Evolutionary conservation across 805 yeast genomes (phyloP).

Genomic region (Metschnikowia noctiluminum): DNA sequence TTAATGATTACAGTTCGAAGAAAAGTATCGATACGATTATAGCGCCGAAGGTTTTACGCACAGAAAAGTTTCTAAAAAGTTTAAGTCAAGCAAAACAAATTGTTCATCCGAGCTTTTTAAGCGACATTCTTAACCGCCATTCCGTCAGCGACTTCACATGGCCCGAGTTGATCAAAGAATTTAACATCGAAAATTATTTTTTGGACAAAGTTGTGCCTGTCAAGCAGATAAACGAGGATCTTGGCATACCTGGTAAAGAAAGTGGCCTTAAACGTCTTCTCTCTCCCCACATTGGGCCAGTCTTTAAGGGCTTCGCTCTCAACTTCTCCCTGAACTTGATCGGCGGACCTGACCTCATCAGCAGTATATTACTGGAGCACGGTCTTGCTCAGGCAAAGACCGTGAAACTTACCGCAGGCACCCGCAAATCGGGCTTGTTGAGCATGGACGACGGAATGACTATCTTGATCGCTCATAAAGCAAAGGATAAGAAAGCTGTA

Average conservation of each 20-base stretch:
- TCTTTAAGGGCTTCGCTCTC: conserved; percentile 50
- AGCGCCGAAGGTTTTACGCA: conserved; percentile 79
- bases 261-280: conserved; percentile 13
- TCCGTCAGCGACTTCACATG: conserved; percentile 31
- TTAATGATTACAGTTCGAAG: conserved; percentile 38
- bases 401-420: conserved; percentile 19
- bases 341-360: conserved; percentile 57
- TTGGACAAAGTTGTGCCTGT: conserved; percentile 31
- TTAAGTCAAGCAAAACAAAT: conserved; percentile 55
- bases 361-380: conserved; percentile 57
- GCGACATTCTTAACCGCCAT: conserved; percentile 16
- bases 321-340: conserved; percentile 55
- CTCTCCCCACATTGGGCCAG: conserved; percentile 5
- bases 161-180: conserved; percentile 18
- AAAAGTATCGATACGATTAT: conserved; percentile 48
- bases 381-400: conserved; percentile 41
- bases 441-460: conserved; percentile 14
- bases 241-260: conserved; percentile 20
- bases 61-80: conserved; percentile 80
- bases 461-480: conserved; percentile 30
- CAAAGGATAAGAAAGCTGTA: conserved; percentile 28
- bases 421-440: conserved; percentile 17
- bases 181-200: conserved; percentile 29
- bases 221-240: conserved; percentile 31
- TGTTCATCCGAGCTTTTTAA: conserved; percentile 49